Percentiles rank a stretch among this genome's conserved stretches.
Conservation (phyloP, 177 flowering plant genomes). For the Vitis hybrid region DNA sequence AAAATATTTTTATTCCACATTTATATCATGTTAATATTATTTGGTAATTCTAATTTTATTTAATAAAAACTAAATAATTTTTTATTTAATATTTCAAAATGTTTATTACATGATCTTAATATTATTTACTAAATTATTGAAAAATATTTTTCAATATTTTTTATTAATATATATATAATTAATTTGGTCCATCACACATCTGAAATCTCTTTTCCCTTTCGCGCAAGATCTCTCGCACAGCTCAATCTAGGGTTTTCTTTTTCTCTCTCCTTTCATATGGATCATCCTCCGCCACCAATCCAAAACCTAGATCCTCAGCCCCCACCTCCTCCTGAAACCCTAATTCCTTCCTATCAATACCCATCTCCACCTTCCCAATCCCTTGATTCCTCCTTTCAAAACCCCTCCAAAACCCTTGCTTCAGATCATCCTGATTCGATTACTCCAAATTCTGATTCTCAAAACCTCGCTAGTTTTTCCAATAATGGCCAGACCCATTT, state of each 20-base stretch:
- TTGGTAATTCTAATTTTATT: no score
- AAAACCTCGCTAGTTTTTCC: neutral
- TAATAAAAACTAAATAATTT: no score
- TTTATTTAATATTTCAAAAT: no score
- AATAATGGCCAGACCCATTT: slow-evolving; percentile 6
- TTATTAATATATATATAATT: no score
- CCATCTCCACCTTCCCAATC: slow-evolving; percentile 8
- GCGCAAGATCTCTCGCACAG: neutral
- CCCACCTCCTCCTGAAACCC: neutral
- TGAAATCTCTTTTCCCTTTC: neutral
- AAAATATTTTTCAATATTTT: no score
- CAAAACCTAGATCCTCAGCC: slow-evolving; percentile 17
- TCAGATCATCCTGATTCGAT: neutral
- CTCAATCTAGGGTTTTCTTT: neutral
- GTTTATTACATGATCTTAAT: no score
- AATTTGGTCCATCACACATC: no score
- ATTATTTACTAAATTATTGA: no score
- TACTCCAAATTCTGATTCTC: neutral
- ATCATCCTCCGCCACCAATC: no score
- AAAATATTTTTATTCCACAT: no score
- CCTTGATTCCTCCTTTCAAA: neutral
- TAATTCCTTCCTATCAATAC: slow-evolving; percentile 5
- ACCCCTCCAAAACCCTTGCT: slow-evolving; percentile 13
- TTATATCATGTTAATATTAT: no score
- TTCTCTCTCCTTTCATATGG: no score